Evolutionary conservation across 495 filamentous ascomycete genomes (phyloP), one percentile per base, ranked within the genome.

Genomic region (Cercophora newfieldiana): DNA sequence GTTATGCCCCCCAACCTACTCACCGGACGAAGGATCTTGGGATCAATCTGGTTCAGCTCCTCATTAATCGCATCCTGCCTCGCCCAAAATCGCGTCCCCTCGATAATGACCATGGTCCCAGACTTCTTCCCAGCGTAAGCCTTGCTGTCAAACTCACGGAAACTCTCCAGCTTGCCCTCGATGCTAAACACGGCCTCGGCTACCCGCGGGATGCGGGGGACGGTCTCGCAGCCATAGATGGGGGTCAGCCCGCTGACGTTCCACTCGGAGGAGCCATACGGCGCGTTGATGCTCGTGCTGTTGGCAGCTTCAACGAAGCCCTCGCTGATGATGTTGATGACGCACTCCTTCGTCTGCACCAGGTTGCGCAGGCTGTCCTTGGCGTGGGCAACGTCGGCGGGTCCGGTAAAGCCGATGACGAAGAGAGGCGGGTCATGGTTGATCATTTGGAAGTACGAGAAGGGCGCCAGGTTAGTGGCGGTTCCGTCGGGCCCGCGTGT

Each of bases 361-460:
- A 98, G 79, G 74, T 97, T 96, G 69, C 78, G 80, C 66, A 96
- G 76, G 21, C 88, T 88, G 72, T 97, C 94, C 75, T 97, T 97
- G 67, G 82, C 75, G 8, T 73, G 74, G 0, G 80, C 77, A 18
- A 58, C 62, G 3, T 82, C 82, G 12, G 86, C 75, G 56, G 81
- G 71, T 3, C 80, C 80, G 0, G 84, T 82, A 73, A 92, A 90
- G 7, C 95, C 92, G 19, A 97, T 78, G n/a, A 83, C 82, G 78
- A 98, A 96, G 28, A 97, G 80, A 0, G 95, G 95, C 2, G 95
- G 94, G 74, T 97, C 94, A 73, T 96, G 92, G 71, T 88, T 88
- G 68, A 97, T 84, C 10, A 97, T 73, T 65, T 92, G 86, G 66
- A 92, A 89, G 80, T 95, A 97, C 67, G 85, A 89, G 80, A 94